phyloP scores from a whole-genome alignment of 768 basidiomycete species.

The Collybia nuda region DNA sequence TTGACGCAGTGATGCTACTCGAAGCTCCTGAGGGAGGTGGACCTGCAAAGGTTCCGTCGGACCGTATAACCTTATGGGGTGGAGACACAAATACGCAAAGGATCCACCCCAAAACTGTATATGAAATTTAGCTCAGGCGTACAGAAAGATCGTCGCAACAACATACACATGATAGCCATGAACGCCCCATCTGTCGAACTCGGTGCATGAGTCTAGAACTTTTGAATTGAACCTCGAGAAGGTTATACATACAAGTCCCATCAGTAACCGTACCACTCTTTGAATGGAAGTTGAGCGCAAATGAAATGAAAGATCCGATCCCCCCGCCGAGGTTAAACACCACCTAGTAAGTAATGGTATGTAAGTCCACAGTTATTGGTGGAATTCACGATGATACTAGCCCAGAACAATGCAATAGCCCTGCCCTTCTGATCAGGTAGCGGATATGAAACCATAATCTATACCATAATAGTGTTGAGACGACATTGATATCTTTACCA shows the following conservation, averaged over 20 bases:
- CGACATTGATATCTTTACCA: background rate
- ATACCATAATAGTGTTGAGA: background rate
- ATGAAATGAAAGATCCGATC: constrained; percentile 28
- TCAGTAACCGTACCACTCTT: constrained; percentile 25
- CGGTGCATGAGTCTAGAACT: background rate
- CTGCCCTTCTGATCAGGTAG: constrained; percentile 24
- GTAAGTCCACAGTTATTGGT: background rate
- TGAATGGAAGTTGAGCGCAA: constrained; percentile 25
- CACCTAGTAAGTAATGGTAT: constrained; percentile 15
- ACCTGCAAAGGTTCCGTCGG: constrained; percentile 22
- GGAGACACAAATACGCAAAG: constrained; percentile 19
- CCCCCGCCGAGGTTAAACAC: constrained; percentile 28
- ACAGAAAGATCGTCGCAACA: background rate
- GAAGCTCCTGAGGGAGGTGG: constrained; percentile 14
- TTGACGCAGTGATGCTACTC: constrained; percentile 12
- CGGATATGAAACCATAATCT: constrained; percentile 31
- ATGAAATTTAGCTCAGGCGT: background rate
- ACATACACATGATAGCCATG: constrained; percentile 27
- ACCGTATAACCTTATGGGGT: constrained; percentile 23
- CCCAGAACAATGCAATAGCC: constrained; percentile 27
- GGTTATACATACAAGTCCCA: constrained; percentile 21
- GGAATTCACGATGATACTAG: background rate
- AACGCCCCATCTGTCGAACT: constrained; percentile 22
- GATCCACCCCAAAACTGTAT: constrained; percentile 22
- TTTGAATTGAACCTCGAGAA: background rate